Evolutionary conservation across 2,329 filamentous ascomycete genomes (phyloP).

Genomic region (Stagonosporopsis tanaceti): DNA sequence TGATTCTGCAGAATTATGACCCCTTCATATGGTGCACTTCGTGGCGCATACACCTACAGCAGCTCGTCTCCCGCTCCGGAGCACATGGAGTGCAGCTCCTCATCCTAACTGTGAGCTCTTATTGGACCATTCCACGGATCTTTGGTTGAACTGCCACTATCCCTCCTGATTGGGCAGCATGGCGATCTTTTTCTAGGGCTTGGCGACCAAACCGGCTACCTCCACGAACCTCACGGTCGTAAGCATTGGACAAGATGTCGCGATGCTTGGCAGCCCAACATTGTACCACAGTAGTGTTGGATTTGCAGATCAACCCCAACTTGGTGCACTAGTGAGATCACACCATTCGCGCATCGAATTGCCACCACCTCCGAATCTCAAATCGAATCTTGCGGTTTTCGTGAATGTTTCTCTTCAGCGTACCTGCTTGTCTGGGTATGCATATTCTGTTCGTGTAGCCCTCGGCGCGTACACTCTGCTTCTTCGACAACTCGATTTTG

Average conservation of each 20-base stretch:
- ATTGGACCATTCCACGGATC: neutral
- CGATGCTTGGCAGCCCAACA: constrained; percentile 30
- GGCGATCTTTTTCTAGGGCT: constrained; percentile 1
- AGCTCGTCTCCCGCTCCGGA: neutral
- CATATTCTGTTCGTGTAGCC: neutral
- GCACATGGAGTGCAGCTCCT: neutral
- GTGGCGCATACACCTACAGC: neutral
- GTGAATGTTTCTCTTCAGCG: neutral
- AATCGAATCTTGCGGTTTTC: neutral
- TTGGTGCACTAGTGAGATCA: constrained; percentile 14
- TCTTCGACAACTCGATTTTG: neutral
- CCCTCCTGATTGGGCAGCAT: constrained; percentile 9
- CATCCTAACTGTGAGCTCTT: neutral
- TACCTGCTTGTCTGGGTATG: neutral
- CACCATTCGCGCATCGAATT: constrained; percentile 25
- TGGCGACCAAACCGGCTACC: neutral
- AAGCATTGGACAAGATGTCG: constrained; percentile 39
- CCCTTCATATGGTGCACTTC: neutral
- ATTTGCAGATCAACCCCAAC: constrained; percentile 30
- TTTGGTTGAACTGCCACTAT: neutral
- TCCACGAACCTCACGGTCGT: constrained; percentile 20
- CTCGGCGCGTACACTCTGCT: neutral
- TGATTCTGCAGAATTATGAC: neutral
- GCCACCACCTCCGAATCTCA: constrained; percentile 1
- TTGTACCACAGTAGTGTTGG: constrained; percentile 30